Evolutionary conservation across 176 grass and related monocot species (phyloP).

Genomic region (Aegilops umbellulata): DNA sequence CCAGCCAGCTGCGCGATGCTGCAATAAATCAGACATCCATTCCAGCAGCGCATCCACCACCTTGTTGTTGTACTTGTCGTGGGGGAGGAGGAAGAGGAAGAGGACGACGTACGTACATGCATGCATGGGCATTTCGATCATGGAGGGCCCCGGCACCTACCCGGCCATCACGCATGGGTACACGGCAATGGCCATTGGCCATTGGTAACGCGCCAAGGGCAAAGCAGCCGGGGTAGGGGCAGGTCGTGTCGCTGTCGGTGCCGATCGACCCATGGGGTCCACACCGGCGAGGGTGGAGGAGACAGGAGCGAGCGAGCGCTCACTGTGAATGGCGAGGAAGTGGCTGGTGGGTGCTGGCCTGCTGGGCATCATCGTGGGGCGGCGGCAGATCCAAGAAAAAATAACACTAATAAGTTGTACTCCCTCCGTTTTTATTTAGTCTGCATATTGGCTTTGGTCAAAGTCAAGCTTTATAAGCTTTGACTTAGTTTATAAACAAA

Average conservation of each 20-base stretch:
- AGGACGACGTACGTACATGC: not conserved
- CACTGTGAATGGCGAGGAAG: not conserved
- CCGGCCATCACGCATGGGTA: not conserved
- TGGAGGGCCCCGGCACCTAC: not conserved
- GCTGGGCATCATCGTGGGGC: not conserved
- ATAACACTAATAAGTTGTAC: not conserved
- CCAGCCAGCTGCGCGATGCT: not conserved
- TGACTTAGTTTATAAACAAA: too few species aligned
- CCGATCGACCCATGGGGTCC: not conserved
- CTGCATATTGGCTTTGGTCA: too few species aligned
- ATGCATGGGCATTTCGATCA: not conserved
- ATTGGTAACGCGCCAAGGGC: not conserved
- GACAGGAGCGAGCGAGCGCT: not conserved
- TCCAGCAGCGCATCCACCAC: not conserved
- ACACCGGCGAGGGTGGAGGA: not conserved
- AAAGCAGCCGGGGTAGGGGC: not conserved
- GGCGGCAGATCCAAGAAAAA: not conserved
- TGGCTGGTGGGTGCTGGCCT: not conserved
- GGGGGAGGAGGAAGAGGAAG: not conserved
- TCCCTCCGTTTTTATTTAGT: too few species aligned
- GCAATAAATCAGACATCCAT: not conserved
- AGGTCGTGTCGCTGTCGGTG: not conserved
- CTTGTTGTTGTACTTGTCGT: not conserved
- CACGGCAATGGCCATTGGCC: too few species aligned
- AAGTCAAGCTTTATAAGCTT: too few species aligned